Evolutionary conservation across 169 alveolate genomes (phyloP).

Genomic region (Cryptosporidium andersoni): DNA sequence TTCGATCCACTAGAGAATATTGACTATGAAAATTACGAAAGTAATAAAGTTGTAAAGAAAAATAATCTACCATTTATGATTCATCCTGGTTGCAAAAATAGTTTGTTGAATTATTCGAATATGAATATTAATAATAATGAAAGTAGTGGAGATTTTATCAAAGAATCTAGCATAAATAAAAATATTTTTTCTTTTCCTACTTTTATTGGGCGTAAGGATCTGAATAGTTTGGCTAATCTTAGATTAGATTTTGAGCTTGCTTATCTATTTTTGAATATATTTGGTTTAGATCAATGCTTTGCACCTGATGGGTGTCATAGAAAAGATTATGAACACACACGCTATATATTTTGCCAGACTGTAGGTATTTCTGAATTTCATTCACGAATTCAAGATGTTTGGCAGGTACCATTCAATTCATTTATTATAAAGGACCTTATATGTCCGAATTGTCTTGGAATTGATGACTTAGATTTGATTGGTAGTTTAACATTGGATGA

Average conservation of each 20-base stretch:
- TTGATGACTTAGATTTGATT: conserved; percentile 58
- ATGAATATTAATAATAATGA: not conserved
- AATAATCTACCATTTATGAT: conserved; percentile 26
- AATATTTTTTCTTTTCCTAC: conserved; percentile 36
- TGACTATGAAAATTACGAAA: not conserved
- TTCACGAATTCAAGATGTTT: conserved; percentile 7
- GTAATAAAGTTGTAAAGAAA: not conserved
- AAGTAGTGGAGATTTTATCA: not conserved
- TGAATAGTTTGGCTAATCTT: not conserved
- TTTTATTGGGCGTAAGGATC: not conserved
- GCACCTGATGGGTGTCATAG: not conserved
- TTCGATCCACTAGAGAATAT: conserved; percentile 29
- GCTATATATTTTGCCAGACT: conserved; percentile 33
- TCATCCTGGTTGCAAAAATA: conserved; percentile 4
- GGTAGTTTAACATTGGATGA: conserved; percentile 26
- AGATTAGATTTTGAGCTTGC: conserved; percentile 10
- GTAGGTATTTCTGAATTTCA: conserved; percentile 33
- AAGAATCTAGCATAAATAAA: not conserved
- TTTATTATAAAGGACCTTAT: conserved; percentile 30
- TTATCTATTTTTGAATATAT: conserved; percentile 26
- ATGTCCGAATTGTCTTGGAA: conserved; percentile 64
- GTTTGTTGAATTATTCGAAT: not conserved
- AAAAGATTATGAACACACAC: conserved; percentile 24
- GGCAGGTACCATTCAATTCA: conserved; percentile 32
- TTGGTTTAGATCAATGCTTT: conserved; percentile 39